phyloP scores from a whole-genome alignment of 2,329 filamentous ascomycete species.

The Thielaviopsis populi region DNA sequence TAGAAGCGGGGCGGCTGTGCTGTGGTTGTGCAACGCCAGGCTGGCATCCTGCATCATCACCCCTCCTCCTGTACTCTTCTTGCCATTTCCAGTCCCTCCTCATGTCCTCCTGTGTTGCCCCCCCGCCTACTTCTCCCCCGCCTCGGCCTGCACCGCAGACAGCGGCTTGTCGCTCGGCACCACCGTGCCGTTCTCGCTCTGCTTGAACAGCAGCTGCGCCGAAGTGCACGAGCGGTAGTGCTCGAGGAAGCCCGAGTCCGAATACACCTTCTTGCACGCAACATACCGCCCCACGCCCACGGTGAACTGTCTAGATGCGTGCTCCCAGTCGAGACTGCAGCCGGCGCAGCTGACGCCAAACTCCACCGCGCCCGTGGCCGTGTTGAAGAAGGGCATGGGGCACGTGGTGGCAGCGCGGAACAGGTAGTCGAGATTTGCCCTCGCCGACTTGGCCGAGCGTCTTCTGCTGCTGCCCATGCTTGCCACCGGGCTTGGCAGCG shows the following conservation, averaged over 20 bases:
- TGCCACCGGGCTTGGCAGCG: not conserved
- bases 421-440: not conserved
- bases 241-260: not conserved
- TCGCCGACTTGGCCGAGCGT: not conserved
- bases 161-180: slow-evolving; percentile 1
- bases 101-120: too few species aligned
- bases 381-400: slow-evolving; percentile 1
- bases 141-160: not conserved
- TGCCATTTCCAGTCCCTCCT: too few species aligned
- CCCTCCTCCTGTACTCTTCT: too few species aligned
- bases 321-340: not conserved
- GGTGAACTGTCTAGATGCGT: not conserved
- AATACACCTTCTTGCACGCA: not conserved
- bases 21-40: too few species aligned
- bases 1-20: not conserved
- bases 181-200: not conserved
- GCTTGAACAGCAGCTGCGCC: not conserved
- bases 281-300: not conserved
- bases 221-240: not conserved
- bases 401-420: not conserved
- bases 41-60: too few species aligned
- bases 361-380: not conserved
- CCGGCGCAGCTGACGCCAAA: slow-evolving; percentile 4
- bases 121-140: not conserved
- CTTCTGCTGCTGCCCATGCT: not conserved